These are phyloP conservation scores for Saksenaea oblongispora DNA, from an alignment of 371 early-diverging fungal genomes.

Conservation along the genomic window DNA sequence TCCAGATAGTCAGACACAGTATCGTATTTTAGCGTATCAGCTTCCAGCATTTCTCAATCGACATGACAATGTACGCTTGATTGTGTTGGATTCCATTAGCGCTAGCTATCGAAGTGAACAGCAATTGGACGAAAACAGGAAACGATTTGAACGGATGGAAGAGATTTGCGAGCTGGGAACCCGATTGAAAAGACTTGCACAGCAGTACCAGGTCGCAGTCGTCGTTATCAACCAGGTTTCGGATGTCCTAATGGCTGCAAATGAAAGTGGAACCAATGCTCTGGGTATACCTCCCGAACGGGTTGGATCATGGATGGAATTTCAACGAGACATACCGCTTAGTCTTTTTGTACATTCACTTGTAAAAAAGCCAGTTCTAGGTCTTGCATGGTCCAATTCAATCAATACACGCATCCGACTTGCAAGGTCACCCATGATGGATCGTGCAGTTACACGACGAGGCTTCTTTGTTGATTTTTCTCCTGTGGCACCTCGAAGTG, in stretches of 20 bases:
- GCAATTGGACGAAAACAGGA: conserved; percentile 5
- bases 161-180: conserved; percentile 63
- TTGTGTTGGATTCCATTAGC: conserved; percentile 87
- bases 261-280: conserved; percentile 1
- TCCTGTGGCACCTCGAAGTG: conserved; percentile 28
- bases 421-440: conserved; percentile 42
- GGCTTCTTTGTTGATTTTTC: conserved; percentile 48
- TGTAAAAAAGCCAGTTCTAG: conserved; percentile 66
- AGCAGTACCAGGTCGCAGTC: conserved; percentile 60
- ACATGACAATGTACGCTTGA: conserved; percentile 54
- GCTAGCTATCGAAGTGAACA: conserved; percentile 70
- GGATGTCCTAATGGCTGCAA: conserved; percentile 17
- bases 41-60: conserved; percentile 62
- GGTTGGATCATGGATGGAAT: conserved; percentile 35
- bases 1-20: conserved; percentile 68
- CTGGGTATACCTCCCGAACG: conserved; percentile 11
- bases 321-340: conserved; percentile 25
- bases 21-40: conserved; percentile 70
- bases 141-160: conserved; percentile 45
- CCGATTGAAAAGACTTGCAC: conserved; percentile 62
- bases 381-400: conserved; percentile 77
- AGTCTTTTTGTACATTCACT: conserved; percentile 48
- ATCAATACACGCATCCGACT: conserved; percentile 72
- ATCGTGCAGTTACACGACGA: conserved; percentile 26
- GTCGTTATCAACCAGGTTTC: conserved; percentile 55